Evolutionary conservation across 1,284 basidiomycete genomes (phyloP).

Genomic region (Pisolithus thermaeus): DNA sequence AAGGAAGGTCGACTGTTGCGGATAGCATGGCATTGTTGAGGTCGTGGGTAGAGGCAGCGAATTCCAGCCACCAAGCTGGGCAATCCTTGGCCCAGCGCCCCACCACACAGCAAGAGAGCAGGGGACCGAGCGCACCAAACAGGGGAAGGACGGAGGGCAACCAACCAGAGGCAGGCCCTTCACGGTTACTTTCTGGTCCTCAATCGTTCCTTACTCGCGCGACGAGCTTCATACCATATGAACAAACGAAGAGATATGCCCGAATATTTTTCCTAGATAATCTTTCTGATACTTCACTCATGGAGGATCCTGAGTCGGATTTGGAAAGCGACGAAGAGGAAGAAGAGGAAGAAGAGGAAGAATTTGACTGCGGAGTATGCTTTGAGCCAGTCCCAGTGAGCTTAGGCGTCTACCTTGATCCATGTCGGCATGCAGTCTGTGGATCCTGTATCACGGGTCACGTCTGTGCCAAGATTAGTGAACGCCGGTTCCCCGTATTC

Average conservation of each 20-base stretch:
- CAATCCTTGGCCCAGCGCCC: constrained; percentile 3
- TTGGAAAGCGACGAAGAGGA: not conserved
- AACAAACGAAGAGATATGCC: constrained; percentile 21
- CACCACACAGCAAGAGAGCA: not conserved
- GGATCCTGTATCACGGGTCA: constrained; percentile 45
- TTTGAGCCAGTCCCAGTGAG: constrained; percentile 43
- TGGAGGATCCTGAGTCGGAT: not conserved
- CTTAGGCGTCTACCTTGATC: constrained; percentile 18
- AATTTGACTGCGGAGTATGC: constrained; percentile 47
- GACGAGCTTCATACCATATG: constrained; percentile 11
- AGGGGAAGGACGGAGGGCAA: not conserved
- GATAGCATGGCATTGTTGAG: constrained; percentile 16
- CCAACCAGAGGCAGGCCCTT: not conserved
- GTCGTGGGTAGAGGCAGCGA: constrained; percentile 9
- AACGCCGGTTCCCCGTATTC: constrained; percentile 51
- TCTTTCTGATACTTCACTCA: not conserved
- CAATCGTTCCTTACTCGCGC: not conserved
- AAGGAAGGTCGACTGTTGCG: constrained; percentile 7
- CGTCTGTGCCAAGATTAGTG: constrained; percentile 41
- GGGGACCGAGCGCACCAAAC: not conserved
- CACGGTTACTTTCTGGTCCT: constrained; percentile 4
- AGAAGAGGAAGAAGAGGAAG: constrained; percentile 2
- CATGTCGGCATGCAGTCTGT: constrained; percentile 23
- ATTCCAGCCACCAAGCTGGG: not conserved
- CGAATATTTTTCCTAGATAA: constrained; percentile 20